Base-by-base conservation (phyloP, 805 yeast species). In the Yamadazyma takamatsuzukensis region DNA sequence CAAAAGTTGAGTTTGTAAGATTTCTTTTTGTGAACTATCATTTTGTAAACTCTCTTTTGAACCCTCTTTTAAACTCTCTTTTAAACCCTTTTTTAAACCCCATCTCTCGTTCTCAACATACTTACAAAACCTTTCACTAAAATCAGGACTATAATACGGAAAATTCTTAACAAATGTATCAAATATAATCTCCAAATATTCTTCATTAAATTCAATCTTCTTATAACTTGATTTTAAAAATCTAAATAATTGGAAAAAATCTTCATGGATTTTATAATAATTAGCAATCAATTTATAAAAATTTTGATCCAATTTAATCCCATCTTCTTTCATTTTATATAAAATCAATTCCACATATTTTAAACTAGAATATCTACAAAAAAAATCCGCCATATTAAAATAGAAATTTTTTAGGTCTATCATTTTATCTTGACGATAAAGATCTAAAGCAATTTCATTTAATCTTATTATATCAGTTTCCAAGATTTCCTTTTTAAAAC, bases 101-200 rank as follows among this genome's bases (percentile, higher is more conserved):
- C n/a, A n/a, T n/a, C n/a, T n/a, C n/a, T n/a, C n/a, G n/a, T n/a
- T n/a, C n/a, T n/a, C n/a, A 13, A 36, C 21, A 14, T 15, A 36
- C 5, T n/a, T 10, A 9, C 16, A 9, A 14, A 29, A 30, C 13
- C 40, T 21, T 1, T 38, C 31, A 11, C 44, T 43, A 25, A 61
- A 61, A 3, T 41, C 42, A 7, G 31, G 42, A 0, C 61, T 59
- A 15, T 49, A 43, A 29, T 59, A 49, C 1, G 70, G 68, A 32
- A 59, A 65, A 1, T 61, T 46, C 18, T 41, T 41, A 6, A 64
- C 48, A 40, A 62, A 64, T 2, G 61, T 42, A 10, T 59, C 53
- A 32, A 51, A 61, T 1, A 43, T 25, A 9, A 30, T 23, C 18
- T 43, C 43, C n/a, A 59, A 35, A 29, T 45, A 56, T 5, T 44